Evolutionary conservation across 768 basidiomycete species (phyloP).

Genomic region (Strobilomyces confusus): DNA sequence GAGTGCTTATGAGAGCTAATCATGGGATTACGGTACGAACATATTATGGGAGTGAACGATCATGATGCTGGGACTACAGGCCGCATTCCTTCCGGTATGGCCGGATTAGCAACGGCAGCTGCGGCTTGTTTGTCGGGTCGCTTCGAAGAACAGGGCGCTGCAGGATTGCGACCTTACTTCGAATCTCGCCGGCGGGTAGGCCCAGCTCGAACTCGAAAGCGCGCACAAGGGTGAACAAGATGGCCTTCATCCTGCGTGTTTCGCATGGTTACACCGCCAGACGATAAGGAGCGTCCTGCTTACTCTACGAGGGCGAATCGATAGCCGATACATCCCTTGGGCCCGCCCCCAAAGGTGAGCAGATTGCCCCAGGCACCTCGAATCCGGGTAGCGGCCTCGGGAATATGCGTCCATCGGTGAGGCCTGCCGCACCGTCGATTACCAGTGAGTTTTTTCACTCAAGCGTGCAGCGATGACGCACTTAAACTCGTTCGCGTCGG

Average conservation of each 20-base stretch:
- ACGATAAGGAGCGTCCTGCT: neutral
- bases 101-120: neutral
- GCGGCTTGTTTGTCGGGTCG: neutral
- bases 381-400: neutral
- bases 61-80: too few species aligned
- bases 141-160: neutral
- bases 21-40: too few species aligned
- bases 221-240: conserved; percentile 8
- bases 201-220: conserved; percentile 13
- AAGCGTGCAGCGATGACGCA: neutral
- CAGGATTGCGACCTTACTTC: neutral
- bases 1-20: neutral
- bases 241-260: conserved; percentile 3
- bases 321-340: neutral
- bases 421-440: neutral
- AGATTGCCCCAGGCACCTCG: neutral
- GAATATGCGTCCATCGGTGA: neutral
- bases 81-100: neutral
- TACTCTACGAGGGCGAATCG: neutral
- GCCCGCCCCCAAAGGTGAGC: neutral
- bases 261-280: too few species aligned
- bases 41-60: too few species aligned
- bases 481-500: neutral
- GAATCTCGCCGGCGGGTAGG: neutral
- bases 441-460: neutral